Evolutionary conservation across 805 yeast genomes (phyloP).

Genomic region (Tetrapisispora namnaoensis): DNA sequence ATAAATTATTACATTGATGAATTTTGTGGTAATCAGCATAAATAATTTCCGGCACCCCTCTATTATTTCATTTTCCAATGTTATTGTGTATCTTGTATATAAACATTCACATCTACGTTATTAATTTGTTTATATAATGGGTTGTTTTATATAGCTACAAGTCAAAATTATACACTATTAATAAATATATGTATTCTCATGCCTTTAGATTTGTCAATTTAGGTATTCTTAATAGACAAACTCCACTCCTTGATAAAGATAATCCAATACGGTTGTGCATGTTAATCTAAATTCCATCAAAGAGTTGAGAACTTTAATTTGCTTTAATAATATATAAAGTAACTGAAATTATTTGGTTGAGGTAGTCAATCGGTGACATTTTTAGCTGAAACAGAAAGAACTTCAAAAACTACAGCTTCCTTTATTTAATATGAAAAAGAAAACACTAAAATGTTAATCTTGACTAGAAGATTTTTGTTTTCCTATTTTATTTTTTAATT

Average conservation of each 20-base stretch:
- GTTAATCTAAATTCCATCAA: constrained; percentile 1
- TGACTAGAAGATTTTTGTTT: background rate
- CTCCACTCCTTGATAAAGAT: constrained; percentile 25
- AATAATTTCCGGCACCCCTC: background rate
- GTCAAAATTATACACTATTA: no score
- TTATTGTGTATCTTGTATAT: background rate
- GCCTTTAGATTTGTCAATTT: constrained; percentile 33
- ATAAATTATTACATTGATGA: background rate
- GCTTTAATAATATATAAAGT: background rate
- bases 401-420: background rate
- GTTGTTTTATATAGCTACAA: no score
- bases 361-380: no score
- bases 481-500: no score
- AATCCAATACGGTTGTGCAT: background rate
- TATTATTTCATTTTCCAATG: no score
- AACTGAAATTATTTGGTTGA: background rate
- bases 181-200: constrained; percentile 24
- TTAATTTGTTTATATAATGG: no score
- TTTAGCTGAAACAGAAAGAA: background rate
- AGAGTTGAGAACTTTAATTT: constrained; percentile 2
- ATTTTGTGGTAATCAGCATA: background rate
- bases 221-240: constrained; percentile 25
- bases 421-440: no score
- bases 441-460: background rate
- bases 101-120: background rate